phyloP scores from a whole-genome alignment of 768 basidiomycete genomes.

The Tricholoma sp. region DNA sequence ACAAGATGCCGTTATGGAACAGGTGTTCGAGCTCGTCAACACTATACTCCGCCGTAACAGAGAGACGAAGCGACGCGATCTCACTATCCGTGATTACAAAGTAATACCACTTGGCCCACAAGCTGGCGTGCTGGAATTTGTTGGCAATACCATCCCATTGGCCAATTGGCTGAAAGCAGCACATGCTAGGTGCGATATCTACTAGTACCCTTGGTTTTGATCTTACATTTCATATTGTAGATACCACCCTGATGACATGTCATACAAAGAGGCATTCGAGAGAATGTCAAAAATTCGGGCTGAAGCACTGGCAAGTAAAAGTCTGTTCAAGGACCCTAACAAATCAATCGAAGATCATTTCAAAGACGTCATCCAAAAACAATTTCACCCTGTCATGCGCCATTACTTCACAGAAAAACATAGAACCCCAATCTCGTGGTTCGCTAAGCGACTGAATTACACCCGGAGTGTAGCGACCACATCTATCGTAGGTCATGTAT shows the following conservation, averaged over 20 bases:
- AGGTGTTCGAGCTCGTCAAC: slow-evolving; percentile 91
- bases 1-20: slow-evolving; percentile 99
- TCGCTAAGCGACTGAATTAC: slow-evolving; percentile 84
- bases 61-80: slow-evolving; percentile 66
- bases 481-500: slow-evolving; percentile 88
- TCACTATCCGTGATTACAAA: slow-evolving; percentile 80
- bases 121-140: slow-evolving; percentile 90
- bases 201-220: neutral
- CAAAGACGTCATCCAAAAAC: slow-evolving; percentile 28
- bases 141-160: slow-evolving; percentile 69
- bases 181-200: slow-evolving; percentile 51
- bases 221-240: slow-evolving; percentile 28
- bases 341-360: slow-evolving; percentile 21
- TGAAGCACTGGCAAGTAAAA: slow-evolving; percentile 22
- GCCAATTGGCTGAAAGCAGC: slow-evolving; percentile 55
- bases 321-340: slow-evolving; percentile 9
- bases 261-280: slow-evolving; percentile 20
- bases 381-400: slow-evolving; percentile 82
- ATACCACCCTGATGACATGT: slow-evolving; percentile 60
- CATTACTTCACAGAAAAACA: slow-evolving; percentile 92
- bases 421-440: slow-evolving; percentile 88
- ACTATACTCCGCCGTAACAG: slow-evolving; percentile 66
- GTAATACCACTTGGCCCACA: slow-evolving; percentile 79
- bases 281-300: slow-evolving; percentile 26
- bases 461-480: slow-evolving; percentile 89